Evolutionary conservation across 2,329 filamentous ascomycete species (phyloP), one percentile per base, ranked within the genome.

Genomic region (Fusarium falciforme): DNA sequence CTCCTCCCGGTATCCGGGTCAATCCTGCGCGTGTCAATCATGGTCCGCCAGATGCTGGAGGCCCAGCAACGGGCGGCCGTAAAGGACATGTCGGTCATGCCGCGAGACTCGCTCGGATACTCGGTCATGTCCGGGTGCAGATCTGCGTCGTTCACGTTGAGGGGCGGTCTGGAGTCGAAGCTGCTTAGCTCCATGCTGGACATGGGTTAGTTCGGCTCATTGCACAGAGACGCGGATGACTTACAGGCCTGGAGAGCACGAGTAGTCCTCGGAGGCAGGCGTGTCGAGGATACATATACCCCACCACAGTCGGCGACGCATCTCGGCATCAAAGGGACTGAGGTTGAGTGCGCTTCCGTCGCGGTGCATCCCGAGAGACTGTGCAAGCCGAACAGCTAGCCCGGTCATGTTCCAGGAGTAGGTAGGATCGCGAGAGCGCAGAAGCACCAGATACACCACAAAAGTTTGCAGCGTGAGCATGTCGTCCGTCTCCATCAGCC

Each of bases 61-160:
- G 65, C 60, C 65, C 65, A 67, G 52, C 65, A 67, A 6, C 65
- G 49, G 27, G 42, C 65, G 20, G 29, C 65, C 9, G 65, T 67
- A 42, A 67, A 67, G 40, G 65, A 67, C 65, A 64, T 67, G 54
- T 67, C 65, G 22, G 65, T 67, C 29, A 67, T 67, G 31, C 40
- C 52, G 17, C 22, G 57, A 16, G 42, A 52, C 35, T 67, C 65
- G 14, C 4, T 20, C 20, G 65, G 65, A 44, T 63, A 67, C 17
- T 67, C 65, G 8, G 60, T 67, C 65, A 67, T 67, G 14, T 31
- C 31, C 4, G 64, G 57, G 14, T 61, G n/a, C 10, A 66, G 27
- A 9, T 66, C 64, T n/a, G 47, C 33, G 31, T 66, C 64, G 20
- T 66, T 61, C n/a, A 66, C 49, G 36, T 66, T 66, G 8, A 66